A percentile compares a stretch with the other conserved stretches of the same genome.
phyloP scores from a whole-genome alignment of 1,284 basidiomycete species.

The Tylopilus orsonianus region DNA sequence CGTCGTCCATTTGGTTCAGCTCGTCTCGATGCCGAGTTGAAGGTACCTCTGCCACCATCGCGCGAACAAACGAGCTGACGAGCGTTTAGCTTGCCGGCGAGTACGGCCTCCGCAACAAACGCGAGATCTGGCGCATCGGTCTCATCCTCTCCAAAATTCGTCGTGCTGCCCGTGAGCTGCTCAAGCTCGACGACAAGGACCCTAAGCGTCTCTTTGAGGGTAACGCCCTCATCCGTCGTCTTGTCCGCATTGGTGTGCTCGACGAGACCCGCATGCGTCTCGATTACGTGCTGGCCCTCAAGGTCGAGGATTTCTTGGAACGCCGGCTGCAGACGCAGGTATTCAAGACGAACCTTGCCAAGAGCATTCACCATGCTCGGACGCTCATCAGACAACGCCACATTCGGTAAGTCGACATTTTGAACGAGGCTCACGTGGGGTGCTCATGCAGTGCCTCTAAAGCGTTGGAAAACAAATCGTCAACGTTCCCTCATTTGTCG shows the following conservation, averaged over 20 bases:
- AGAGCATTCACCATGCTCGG: slow-evolving; percentile 98
- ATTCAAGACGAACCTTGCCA: slow-evolving; percentile 98
- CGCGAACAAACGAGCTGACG: slow-evolving; percentile 2
- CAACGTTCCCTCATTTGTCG: slow-evolving; percentile 98
- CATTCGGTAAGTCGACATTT: slow-evolving; percentile 67
- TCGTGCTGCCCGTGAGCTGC: slow-evolving; percentile 99
- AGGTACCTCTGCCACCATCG: slow-evolving; percentile 54
- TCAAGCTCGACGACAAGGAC: slow-evolving; percentile 99
- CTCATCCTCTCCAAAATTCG: slow-evolving; percentile 99
- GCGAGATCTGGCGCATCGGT: slow-evolving; percentile 99
- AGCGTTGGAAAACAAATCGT: slow-evolving; percentile 99
- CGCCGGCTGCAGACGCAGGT: slow-evolving; percentile 98
- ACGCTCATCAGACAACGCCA: slow-evolving; percentile 97
- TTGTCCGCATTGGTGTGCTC: slow-evolving; percentile 99
- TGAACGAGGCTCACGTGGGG: background rate
- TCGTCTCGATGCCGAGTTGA: slow-evolving; percentile 98
- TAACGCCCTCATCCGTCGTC: slow-evolving; percentile 98
- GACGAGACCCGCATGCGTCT: slow-evolving; percentile 99
- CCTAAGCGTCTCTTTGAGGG: slow-evolving; percentile 99
- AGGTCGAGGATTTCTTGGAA: slow-evolving; percentile 99
- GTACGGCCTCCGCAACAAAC: slow-evolving; percentile 99
- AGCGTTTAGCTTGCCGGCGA: slow-evolving; percentile 88
- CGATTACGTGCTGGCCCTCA: slow-evolving; percentile 99
- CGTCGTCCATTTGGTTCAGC: slow-evolving; percentile 97
- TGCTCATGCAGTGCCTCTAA: background rate